Conservation (phyloP, 495 filamentous ascomycete genomes). For the Podospora appendiculata region DNA sequence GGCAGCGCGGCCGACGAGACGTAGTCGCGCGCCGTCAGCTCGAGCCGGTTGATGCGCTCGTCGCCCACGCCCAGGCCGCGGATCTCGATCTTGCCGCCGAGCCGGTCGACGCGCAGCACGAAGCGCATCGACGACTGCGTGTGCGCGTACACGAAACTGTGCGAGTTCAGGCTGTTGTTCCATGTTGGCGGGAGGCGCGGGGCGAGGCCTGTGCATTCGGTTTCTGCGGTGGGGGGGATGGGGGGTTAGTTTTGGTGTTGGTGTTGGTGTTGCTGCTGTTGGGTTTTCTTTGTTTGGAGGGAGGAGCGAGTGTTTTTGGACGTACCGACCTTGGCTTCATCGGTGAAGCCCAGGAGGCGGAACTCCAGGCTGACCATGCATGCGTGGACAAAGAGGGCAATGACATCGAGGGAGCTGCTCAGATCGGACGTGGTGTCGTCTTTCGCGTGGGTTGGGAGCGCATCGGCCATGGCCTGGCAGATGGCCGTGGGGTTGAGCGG, state of each 20-base stretch:
- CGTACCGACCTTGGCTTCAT: slow-evolving; percentile 62
- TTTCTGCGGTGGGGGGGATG: slow-evolving; percentile 16
- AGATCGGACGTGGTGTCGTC: slow-evolving; percentile 50
- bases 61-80: slow-evolving; percentile 71
- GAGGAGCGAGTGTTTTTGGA: no score
- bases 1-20: slow-evolving; percentile 47
- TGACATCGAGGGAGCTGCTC: slow-evolving; percentile 71
- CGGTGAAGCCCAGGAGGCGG: slow-evolving; percentile 70
- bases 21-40: slow-evolving; percentile 69
- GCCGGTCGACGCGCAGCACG: slow-evolving; percentile 70
- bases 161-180: slow-evolving; percentile 60
- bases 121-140: slow-evolving; percentile 82
- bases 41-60: slow-evolving; percentile 72
- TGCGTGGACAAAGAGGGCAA: slow-evolving; percentile 79
- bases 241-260: neutral
- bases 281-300: no score
- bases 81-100: slow-evolving; percentile 77
- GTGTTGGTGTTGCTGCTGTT: no score
- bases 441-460: slow-evolving; percentile 43
- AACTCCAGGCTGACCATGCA: slow-evolving; percentile 77
- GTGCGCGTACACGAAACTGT: slow-evolving; percentile 83
- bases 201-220: slow-evolving; percentile 32
- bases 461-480: slow-evolving; percentile 49
- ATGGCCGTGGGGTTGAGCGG: slow-evolving; percentile 35
- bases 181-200: slow-evolving; percentile 67